Percentiles rank a stretch among this genome's conserved stretches.
These are phyloP conservation scores for Hyaloscypha hepaticicola DNA, from an alignment of 495 filamentous ascomycete species.

Conservation along the genomic window DNA sequence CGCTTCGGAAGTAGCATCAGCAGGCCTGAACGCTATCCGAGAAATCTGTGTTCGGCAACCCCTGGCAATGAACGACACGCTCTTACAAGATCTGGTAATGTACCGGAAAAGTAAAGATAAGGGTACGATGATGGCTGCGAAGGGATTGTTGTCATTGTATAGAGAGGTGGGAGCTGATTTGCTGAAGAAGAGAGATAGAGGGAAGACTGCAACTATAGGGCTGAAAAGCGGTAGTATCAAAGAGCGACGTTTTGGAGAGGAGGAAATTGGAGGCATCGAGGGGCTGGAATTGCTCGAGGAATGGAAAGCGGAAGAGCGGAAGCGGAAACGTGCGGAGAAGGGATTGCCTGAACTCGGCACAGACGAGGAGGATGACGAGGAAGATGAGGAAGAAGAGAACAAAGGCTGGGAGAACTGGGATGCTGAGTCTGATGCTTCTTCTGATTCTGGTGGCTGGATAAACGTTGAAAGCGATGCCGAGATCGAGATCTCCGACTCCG, in stretches of 20 bases:
- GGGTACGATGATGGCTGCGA: slow-evolving; percentile 94
- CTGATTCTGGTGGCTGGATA: slow-evolving; percentile 86
- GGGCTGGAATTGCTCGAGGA: slow-evolving; percentile 87
- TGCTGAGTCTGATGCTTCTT: slow-evolving; percentile 73
- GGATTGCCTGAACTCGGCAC: slow-evolving; percentile 54
- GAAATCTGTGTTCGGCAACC: slow-evolving; percentile 93
- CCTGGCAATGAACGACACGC: slow-evolving; percentile 89
- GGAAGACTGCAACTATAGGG: slow-evolving; percentile 88
- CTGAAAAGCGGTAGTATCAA: slow-evolving; percentile 67
- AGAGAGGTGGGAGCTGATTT: slow-evolving; percentile 86
- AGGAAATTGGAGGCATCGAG: slow-evolving; percentile 79
- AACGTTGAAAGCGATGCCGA: slow-evolving; percentile 83
- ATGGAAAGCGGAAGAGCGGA: slow-evolving; percentile 89
- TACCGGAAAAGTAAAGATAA: slow-evolving; percentile 98
- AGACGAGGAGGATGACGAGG: slow-evolving; percentile 52
- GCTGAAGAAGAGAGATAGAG: slow-evolving; percentile 85
- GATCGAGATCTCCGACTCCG: slow-evolving; percentile 71
- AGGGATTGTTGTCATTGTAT: slow-evolving; percentile 85
- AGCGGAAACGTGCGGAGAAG: slow-evolving; percentile 65
- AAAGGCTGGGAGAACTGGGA: slow-evolving; percentile 83
- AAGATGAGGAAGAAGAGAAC: slow-evolving; percentile 57
- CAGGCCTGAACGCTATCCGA: slow-evolving; percentile 90
- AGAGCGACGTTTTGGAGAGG: slow-evolving; percentile 75
- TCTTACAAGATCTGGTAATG: slow-evolving; percentile 94
- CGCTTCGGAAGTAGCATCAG: slow-evolving; percentile 84